Percentiles rank a stretch among this genome's conserved stretches.
phyloP scores from a whole-genome alignment of 768 basidiomycete species.

The Lactifluus volemus region DNA sequence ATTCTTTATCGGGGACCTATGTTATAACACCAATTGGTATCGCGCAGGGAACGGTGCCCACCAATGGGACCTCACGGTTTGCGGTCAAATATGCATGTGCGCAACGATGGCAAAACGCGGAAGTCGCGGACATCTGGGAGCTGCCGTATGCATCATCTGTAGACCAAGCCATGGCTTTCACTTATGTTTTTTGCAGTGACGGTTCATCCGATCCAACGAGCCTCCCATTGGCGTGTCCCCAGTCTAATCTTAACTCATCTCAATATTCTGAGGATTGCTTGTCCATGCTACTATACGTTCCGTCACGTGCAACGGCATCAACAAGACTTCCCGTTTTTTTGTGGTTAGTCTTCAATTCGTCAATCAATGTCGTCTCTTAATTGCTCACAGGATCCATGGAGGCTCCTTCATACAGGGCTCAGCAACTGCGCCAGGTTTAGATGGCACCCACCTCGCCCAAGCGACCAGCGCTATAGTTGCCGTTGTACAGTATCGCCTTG shows the following conservation, averaged over 20 bases:
- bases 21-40: constrained; percentile 46
- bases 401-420: constrained; percentile 72
- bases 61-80: constrained; percentile 45
- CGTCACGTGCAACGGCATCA: constrained; percentile 30
- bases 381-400: constrained; percentile 63
- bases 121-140: constrained; percentile 45
- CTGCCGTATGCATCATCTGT: constrained; percentile 45
- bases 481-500: constrained; percentile 79
- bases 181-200: constrained; percentile 31
- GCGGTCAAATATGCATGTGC: constrained; percentile 61
- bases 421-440: constrained; percentile 61
- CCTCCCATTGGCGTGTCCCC: constrained; percentile 68
- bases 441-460: constrained; percentile 66
- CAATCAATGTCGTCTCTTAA: neutral
- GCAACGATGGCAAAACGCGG: constrained; percentile 50
- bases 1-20: constrained; percentile 21
- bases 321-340: constrained; percentile 43
- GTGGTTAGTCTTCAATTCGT: constrained; percentile 37
- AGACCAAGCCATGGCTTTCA: neutral
- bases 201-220: constrained; percentile 40
- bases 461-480: constrained; percentile 70
- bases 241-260: constrained; percentile 42
- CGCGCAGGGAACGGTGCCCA: constrained; percentile 44
- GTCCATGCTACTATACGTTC: constrained; percentile 68
- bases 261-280: constrained; percentile 69